Base-by-base conservation (phyloP, 306 rosid genomes). In the Prunus mira region DNA sequence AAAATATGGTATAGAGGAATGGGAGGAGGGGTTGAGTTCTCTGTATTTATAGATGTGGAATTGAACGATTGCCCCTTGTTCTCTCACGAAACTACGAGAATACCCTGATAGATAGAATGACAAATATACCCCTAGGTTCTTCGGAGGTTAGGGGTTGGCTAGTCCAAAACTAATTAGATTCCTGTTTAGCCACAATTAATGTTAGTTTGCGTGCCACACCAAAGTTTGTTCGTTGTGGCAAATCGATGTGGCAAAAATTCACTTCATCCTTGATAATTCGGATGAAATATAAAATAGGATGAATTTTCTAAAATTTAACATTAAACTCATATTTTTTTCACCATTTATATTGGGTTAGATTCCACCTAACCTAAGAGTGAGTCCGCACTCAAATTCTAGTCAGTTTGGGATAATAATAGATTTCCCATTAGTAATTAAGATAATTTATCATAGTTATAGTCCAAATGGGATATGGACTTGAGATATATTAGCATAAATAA, bases 1-100 rank as follows among this genome's bases (percentile, higher is more conserved):
- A 28, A 17, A 25, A 4, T 34, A 34, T 13, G 61, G 62, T 2
- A 14, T 54, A 17, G 46, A 76, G 75, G 82, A 71, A 49, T 27
- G 22, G 41, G 9, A 7, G n/a, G 12, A 3, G 3, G 60, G 1
- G 72, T 1, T 7, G 47, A 43, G 25, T 30, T 41, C 71, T 18
- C 52, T 18, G 0, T 76, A 76, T 81, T 81, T 81, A 81, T 81
- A 81, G 81, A 81, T 6, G 15, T 5, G 19, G 22, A 2, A 3
- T 10, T 45, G 1, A 9, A 0, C 5, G 13, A 46, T 43, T 71
- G 17, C 73, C 84, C 84, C 10, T 45, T 19, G 13, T 4, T 64
- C 5, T 12, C 0, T 0, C 0, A 5, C 1, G 15, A 15, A 71
- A 69, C 57, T n/a, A 76, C 84, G 30, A n/a, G 47, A 71, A 30